Evolutionary conservation across 345 rosid species (phyloP).

Genomic region (Rhodamnia rubescens): DNA sequence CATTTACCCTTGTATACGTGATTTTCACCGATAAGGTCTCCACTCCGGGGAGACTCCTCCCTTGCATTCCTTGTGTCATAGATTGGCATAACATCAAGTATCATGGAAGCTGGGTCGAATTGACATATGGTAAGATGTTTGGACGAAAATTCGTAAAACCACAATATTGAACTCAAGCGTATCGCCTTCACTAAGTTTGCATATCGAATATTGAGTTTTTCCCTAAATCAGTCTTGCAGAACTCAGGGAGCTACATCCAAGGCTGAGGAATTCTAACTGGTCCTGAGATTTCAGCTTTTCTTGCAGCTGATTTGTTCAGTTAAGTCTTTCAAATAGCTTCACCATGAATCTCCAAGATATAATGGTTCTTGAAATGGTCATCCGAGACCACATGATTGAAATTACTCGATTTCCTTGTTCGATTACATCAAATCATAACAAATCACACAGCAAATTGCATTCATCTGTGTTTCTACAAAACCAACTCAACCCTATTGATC

Average conservation of each 20-base stretch:
- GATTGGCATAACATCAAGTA: not conserved
- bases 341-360: not conserved
- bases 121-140: not conserved
- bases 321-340: not conserved
- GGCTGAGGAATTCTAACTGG: not conserved
- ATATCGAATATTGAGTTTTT: not conserved
- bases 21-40: not conserved
- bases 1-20: not conserved
- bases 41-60: not conserved
- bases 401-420: not conserved
- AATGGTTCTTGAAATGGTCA: not conserved
- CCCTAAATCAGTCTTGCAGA: not conserved
- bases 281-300: not conserved
- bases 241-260: not conserved
- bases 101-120: not conserved
- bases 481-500: not conserved
- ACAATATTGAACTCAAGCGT: not conserved
- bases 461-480: not conserved
- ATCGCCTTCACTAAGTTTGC: not conserved
- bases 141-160: not conserved
- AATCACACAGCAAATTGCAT: not conserved
- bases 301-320: not conserved
- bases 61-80: not conserved
- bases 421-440: not conserved
- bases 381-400: not conserved